phyloP scores from a whole-genome alignment of 371 early-diverging fungal genomes.

The Saksenaea oblongispora region DNA sequence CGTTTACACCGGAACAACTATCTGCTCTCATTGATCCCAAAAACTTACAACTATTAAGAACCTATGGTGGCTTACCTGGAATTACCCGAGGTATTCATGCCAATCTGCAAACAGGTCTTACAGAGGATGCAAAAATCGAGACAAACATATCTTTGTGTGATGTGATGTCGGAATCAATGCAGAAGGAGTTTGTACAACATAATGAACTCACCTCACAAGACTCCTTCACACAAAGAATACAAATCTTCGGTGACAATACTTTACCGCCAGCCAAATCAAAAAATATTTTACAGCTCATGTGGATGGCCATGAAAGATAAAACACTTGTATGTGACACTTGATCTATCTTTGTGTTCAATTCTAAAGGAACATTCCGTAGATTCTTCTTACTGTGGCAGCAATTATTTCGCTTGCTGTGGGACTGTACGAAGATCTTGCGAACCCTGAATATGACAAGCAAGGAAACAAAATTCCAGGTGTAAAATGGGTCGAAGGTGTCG shows the following conservation, averaged over 20 bases:
- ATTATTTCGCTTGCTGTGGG: constrained; percentile 86
- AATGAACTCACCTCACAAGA: neutral
- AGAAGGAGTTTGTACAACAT: neutral
- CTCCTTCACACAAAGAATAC: constrained; percentile 35
- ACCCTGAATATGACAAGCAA: constrained; percentile 39
- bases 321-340: constrained; percentile 58
- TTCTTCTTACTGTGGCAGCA: constrained; percentile 82
- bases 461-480: constrained; percentile 51
- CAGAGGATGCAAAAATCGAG: constrained; percentile 18
- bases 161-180: constrained; percentile 8
- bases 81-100: constrained; percentile 59
- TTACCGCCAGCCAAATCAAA: constrained; percentile 71
- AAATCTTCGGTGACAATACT: constrained; percentile 65
- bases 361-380: constrained; percentile 33
- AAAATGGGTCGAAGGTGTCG: constrained; percentile 80
- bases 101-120: constrained; percentile 49
- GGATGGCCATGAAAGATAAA: constrained; percentile 86
- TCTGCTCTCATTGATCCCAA: constrained; percentile 61
- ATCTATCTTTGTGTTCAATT: constrained; percentile 3
- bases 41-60: constrained; percentile 44
- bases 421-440: constrained; percentile 78
- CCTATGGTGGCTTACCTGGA: constrained; percentile 52
- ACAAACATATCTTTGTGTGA: constrained; percentile 23
- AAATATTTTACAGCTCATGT: constrained; percentile 71
- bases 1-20: constrained; percentile 52